Base-by-base conservation (phyloP, 768 basidiomycete genomes). In the Russula ochroleuca region DNA sequence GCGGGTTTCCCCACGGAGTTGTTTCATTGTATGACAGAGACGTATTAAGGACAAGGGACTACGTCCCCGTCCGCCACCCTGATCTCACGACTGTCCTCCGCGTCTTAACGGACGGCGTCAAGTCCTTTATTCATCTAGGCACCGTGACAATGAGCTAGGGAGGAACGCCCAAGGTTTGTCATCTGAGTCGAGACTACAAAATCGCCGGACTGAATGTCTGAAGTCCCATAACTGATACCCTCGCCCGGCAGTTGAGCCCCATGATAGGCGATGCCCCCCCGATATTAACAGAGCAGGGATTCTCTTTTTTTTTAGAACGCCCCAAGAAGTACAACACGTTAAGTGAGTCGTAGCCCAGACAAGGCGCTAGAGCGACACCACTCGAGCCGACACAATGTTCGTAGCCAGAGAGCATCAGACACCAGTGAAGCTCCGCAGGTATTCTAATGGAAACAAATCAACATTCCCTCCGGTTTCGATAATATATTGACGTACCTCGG, bases 401-500 rank as follows among this genome's bases (percentile, higher is more conserved):
- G 10, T n/a, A 17, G 21, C 45, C 17, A 53, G 52, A 43, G n/a
- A 25, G 38, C 10, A 2, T 68, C 61, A 68, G 50, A 66, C 47
- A 14, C 75, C 75, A 5, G 74, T 75, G 13, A 68, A 57, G 17
- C 69, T 72, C 50, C 61, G 67, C 38, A 76, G 57, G 56, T 73
- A 75, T 59, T 76, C 75, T 76, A 33, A 1, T 21, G 21, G 10
- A 38, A 25, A 5, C 3, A 21, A 14, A 10, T 64, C 21, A 56
- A 9, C 25, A 25, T 25, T 5, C 8, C 6, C 17, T 19, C 19
- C 33, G 3, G 5, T 8, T 3, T 45, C 47, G 59, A 6, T 2
- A n/a, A 5, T 17, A 19, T 6, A 21, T n/a, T 9, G 11, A 69
- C 81, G 60, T 57, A 86, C 87, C 87, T 78, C 91, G 76, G 0